Evolutionary conservation across 495 filamentous ascomycete species (phyloP).

Genomic region (Apiosordaria backusii): DNA sequence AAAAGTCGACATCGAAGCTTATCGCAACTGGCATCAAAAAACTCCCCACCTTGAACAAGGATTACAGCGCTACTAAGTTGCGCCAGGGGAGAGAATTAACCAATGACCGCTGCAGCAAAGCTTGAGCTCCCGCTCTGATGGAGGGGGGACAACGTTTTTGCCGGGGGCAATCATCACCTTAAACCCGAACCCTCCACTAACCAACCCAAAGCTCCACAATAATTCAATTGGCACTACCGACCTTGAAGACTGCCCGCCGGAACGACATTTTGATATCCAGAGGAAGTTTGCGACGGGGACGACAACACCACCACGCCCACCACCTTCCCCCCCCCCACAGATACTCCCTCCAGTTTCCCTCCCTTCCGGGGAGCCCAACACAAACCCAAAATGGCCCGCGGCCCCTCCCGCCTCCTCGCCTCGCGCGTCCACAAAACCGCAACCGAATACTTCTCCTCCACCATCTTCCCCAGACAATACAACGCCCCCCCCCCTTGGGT

Average conservation of each 20-base stretch:
- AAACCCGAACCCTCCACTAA: not conserved
- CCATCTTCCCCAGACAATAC: constrained; percentile 28
- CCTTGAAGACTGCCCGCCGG: not conserved
- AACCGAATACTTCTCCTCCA: constrained; percentile 51
- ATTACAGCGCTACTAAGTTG: not conserved
- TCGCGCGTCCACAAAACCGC: constrained; percentile 68
- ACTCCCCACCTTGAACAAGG: not conserved
- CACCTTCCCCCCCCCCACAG: not conserved
- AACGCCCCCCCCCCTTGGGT: constrained; percentile 67
- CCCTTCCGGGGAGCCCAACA: not conserved
- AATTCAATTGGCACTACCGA: not conserved
- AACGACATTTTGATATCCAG: not conserved
- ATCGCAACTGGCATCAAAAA: constrained; percentile 16
- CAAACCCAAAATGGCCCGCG: constrained; percentile 21
- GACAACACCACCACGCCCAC: not conserved
- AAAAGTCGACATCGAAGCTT: constrained; percentile 19
- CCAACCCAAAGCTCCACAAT: not conserved
- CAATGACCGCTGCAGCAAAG: constrained; percentile 1
- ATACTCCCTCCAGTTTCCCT: not conserved
- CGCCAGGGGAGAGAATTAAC: not conserved
- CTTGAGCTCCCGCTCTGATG: constrained; percentile 6
- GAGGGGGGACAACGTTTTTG: constrained; percentile 20
- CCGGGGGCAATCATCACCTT: not conserved
- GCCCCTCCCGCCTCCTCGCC: constrained; percentile 61
- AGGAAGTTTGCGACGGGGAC: not conserved